Evolutionary conservation across 2,329 filamentous ascomycete genomes (phyloP).

Genomic region (Clarireedia paspali): DNA sequence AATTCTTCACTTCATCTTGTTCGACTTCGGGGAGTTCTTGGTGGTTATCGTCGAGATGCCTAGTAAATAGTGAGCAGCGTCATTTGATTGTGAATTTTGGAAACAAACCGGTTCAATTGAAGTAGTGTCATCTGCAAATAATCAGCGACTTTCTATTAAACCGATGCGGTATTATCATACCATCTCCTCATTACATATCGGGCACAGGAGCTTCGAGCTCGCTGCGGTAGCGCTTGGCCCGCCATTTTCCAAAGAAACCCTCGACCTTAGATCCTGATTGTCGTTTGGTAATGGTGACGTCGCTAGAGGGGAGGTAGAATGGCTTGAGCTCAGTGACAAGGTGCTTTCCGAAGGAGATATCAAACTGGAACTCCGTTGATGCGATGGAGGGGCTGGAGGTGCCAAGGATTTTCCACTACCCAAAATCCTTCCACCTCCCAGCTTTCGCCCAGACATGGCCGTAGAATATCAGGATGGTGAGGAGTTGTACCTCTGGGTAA

Average conservation of each 20-base stretch:
- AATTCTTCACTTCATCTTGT: slow-evolving; percentile 71
- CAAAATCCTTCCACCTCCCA: slow-evolving; percentile 86
- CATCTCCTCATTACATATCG: slow-evolving; percentile 99
- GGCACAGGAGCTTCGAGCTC: slow-evolving; percentile 71
- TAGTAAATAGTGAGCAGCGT: slow-evolving; percentile 30
- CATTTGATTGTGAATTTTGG: slow-evolving; percentile 10
- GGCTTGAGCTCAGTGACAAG: slow-evolving; percentile 68
- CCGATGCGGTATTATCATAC: slow-evolving; percentile 37
- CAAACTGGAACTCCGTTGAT: slow-evolving; percentile 31
- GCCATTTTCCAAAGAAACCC: slow-evolving; percentile 63
- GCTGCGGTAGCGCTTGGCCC: slow-evolving; percentile 44
- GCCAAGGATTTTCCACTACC: slow-evolving; percentile 79
- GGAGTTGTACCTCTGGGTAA: slow-evolving; percentile 16
- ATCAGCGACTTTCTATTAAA: slow-evolving; percentile 15
- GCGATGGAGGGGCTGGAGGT: slow-evolving; percentile 46
- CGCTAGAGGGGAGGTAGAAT: slow-evolving; percentile 46
- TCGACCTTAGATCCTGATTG: slow-evolving; percentile 71
- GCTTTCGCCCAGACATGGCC: slow-evolving; percentile 72
- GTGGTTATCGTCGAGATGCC: slow-evolving; percentile 68
- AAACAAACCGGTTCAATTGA: slow-evolving; percentile 69
- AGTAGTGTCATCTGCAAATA: slow-evolving; percentile 71
- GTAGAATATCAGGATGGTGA: slow-evolving; percentile 16
- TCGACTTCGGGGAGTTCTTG: slow-evolving; percentile 64
- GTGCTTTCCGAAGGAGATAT: slow-evolving; percentile 61
- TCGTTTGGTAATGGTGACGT: slow-evolving; percentile 63